Base-by-base conservation (phyloP, 2,329 filamentous ascomycete species). In the Corynespora cassiicola region DNA sequence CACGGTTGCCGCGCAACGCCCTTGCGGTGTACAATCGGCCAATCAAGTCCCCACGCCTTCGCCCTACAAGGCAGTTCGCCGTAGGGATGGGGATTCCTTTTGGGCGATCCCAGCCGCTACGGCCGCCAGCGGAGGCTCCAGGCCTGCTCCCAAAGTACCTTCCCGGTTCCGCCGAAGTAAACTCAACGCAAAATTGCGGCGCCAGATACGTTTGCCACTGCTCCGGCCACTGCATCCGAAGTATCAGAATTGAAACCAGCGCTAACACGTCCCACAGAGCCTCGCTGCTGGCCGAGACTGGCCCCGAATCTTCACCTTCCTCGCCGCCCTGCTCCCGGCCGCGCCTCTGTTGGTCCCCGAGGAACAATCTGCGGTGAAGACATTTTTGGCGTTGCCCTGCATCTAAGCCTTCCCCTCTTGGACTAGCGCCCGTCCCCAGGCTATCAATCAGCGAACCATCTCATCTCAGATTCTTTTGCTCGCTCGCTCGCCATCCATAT, bases 111-210 rank as follows among this genome's bases (percentile, higher is more conserved):
- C 35, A 29, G 24, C 36, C 57, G 53, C 59, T 61, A 56, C 56
- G 52, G 54, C 50, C 43, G 44, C 45, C 34, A 47, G 42, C 54
- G 53, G 56, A 59, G 42, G 49, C 48, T 55, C 54, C 47, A 56
- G 50, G 50, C 43, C 45, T 27, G 12, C 27, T 36, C 27, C 33
- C 25, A 45, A 41, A 50, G 45, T 55, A 51, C 53, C 45, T 50
- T 42, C 47, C 49, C 45, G 51, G 47, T 50, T 46, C 38, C 34
- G 39, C 55, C 48, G 39, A 56, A 38, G 42, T 50, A 45, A 38
- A 45, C 31, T 40, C 40, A 31, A 45, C 32, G 36, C 32, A 36
- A 35, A 34, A 19, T 47, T 39, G 42, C 36, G 39, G 14, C 31
- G 40, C 15, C 27, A 26, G 42, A 25, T 25, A 45, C 39, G 23